Evolutionary conservation across 75 land plant species (phyloP), one percentile per base, ranked within the genome.

Genomic region (Cunninghamia lanceolata): DNA sequence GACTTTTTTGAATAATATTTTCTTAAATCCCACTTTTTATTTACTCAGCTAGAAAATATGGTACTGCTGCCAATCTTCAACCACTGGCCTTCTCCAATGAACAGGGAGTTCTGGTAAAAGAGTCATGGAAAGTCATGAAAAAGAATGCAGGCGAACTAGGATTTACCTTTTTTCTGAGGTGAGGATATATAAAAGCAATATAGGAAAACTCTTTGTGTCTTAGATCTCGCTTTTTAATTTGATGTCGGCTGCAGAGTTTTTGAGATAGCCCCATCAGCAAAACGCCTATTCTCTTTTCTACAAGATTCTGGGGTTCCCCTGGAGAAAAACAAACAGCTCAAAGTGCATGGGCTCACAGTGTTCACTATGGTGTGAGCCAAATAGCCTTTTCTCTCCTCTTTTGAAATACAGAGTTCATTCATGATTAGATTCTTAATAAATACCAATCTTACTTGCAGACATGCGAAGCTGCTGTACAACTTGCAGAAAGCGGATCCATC

Each of bases 221-320:
- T 1, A 47, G 1, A 46, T 46, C 10, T 46, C 50, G 13, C 50
- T 46, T 46, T 46, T 46, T 46, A 46, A 46, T 46, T 25, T 28
- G 5, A 5, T 73, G 14, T 9, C 3, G 6, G 50, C 8, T 89
- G 47, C 92, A 96, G 96, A 85, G 86, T 95, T 30, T 89, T 94
- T 34, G 98, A 96, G 90, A 94, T 96, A n/a, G 96, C 95, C 1
- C 98, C 98, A 36, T 86, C 86, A n/a, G 93, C 93, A 0, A 89
- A 92, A 86, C 84, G 85, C 36, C 84, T 96, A 45, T 96, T 93
- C 84, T 94, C 98, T 8, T 95, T 96, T 82, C 52, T 95, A 84
- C 89, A 85, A 68, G 91, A 96, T 86, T 84, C 91, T 3, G 87
- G 92, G 25, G 91, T 86, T 28, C 93, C 93, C 0, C 84, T 92